Evolutionary conservation across 768 basidiomycete species (phyloP).

Genomic region (Pleurotus giganteus): DNA sequence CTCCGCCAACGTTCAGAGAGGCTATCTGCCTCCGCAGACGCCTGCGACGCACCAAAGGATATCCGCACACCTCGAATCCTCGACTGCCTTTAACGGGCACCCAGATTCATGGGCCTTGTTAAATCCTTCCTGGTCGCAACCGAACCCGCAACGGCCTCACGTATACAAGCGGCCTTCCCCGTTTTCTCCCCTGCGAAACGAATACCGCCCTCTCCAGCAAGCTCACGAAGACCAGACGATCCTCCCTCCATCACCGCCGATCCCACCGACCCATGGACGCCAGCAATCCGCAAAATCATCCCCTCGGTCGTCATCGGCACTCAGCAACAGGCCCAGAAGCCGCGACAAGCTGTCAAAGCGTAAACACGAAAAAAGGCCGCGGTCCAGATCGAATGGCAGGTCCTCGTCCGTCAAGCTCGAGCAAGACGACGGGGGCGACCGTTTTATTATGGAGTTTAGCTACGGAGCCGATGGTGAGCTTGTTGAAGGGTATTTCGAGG

Average conservation of each 20-base stretch:
- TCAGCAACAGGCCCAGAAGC: not conserved
- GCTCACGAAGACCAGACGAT: not conserved
- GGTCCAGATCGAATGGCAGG: not conserved
- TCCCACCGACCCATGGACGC: too few relatives aligned
- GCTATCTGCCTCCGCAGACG: not conserved
- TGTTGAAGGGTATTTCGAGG: not conserved
- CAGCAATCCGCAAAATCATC: slow-evolving; percentile 1
- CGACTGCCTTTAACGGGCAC: not conserved
- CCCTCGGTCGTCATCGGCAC: slow-evolving; percentile 7
- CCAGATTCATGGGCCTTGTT: not conserved
- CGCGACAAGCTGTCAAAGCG: not conserved
- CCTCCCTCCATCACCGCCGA: not conserved
- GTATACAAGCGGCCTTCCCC: not conserved
- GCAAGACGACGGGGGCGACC: not conserved
- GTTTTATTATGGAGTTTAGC: not conserved
- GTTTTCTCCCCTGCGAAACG: not conserved
- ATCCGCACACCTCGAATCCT: not conserved
- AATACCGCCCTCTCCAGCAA: not conserved
- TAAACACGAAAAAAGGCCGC: not conserved
- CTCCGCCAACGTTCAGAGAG: not conserved
- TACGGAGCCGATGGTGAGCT: not conserved
- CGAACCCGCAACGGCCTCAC: not conserved
- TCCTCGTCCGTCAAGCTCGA: slow-evolving; percentile 29
- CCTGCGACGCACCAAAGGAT: not conserved
- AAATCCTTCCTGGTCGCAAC: not conserved